phyloP scores from a whole-genome alignment of 2,329 filamentous ascomycete genomes.

The Aspergillus chevalieri region DNA sequence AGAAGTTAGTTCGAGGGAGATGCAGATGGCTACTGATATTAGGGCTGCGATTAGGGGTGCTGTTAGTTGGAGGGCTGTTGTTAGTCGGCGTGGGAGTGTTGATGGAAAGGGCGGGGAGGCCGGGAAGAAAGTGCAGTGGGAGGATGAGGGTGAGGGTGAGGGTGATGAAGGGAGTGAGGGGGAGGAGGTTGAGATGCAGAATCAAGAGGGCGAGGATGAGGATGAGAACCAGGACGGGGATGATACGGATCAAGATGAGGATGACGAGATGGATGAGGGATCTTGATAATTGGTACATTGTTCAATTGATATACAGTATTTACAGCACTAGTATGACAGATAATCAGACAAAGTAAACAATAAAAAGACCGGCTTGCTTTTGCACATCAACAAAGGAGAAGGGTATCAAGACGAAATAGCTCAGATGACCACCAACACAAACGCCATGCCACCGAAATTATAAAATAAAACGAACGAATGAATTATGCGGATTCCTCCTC shows the following conservation, averaged over 20 bases:
- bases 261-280: slow-evolving; percentile 8
- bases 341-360: neutral
- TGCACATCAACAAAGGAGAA: neutral
- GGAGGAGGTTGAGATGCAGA: slow-evolving; percentile 25
- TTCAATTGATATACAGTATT: neutral
- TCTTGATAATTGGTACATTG: slow-evolving; percentile 2
- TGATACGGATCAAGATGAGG: slow-evolving; percentile 9
- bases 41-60: slow-evolving; percentile 28
- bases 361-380: too few species aligned
- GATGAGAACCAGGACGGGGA: slow-evolving; percentile 9
- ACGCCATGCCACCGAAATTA: neutral
- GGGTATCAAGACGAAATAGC: neutral
- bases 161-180: slow-evolving; percentile 22
- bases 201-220: slow-evolving; percentile 19
- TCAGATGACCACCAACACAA: neutral
- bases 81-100: slow-evolving; percentile 1
- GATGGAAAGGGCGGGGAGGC: slow-evolving; percentile 2
- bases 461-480: neutral
- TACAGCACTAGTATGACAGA: neutral
- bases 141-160: slow-evolving; percentile 16
- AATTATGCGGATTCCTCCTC: slow-evolving; percentile 37
- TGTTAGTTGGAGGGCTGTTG: slow-evolving; percentile 21
- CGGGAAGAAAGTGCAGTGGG: slow-evolving; percentile 13
- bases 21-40: slow-evolving; percentile 31
- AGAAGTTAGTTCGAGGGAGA: slow-evolving; percentile 15